Evolutionary conservation across 352 stramenopile species (phyloP).

Genomic region (Globisporangium echinulatum): DNA sequence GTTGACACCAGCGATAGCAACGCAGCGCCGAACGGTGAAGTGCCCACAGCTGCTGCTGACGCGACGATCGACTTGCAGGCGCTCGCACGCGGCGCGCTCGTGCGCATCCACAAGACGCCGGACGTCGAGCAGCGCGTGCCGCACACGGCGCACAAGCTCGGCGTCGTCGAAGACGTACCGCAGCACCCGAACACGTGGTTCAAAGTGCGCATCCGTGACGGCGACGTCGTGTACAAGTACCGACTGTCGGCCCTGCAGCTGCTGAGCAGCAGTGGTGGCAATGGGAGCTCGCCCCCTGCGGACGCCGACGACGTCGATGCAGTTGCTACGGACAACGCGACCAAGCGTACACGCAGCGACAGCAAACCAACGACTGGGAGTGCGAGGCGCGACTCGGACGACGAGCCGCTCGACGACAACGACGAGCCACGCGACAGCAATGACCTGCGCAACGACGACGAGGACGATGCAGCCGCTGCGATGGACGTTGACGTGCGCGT

Average conservation of each 20-base stretch:
- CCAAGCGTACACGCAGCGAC: too few relatives aligned
- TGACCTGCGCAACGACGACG: slow-evolving; percentile 21
- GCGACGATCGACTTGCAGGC: slow-evolving; percentile 36
- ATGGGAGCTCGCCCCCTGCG: too few relatives aligned
- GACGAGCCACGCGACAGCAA: slow-evolving; percentile 19
- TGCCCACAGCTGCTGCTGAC: neutral
- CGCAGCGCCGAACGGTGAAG: neutral
- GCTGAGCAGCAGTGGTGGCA: slow-evolving; percentile 11
- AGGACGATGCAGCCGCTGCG: slow-evolving; percentile 19
- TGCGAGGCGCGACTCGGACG: too few relatives aligned
- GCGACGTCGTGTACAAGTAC: slow-evolving; percentile 87
- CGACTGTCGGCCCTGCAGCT: slow-evolving; percentile 66
- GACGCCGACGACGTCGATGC: slow-evolving; percentile 1
- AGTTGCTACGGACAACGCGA: too few relatives aligned
- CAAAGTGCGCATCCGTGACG: slow-evolving; percentile 74
- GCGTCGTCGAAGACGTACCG: slow-evolving; percentile 73
- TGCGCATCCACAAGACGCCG: slow-evolving; percentile 61
- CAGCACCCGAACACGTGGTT: slow-evolving; percentile 86
- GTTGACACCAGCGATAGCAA: neutral
- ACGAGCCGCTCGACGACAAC: neutral
- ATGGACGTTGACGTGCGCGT: slow-evolving; percentile 52
- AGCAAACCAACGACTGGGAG: too few relatives aligned
- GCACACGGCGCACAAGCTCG: slow-evolving; percentile 74
- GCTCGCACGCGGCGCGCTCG: slow-evolving; percentile 53
- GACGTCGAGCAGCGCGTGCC: slow-evolving; percentile 81